These are phyloP conservation scores for Grigorovia humatica DNA, from an alignment of 805 yeast species.

Conservation along the genomic window DNA sequence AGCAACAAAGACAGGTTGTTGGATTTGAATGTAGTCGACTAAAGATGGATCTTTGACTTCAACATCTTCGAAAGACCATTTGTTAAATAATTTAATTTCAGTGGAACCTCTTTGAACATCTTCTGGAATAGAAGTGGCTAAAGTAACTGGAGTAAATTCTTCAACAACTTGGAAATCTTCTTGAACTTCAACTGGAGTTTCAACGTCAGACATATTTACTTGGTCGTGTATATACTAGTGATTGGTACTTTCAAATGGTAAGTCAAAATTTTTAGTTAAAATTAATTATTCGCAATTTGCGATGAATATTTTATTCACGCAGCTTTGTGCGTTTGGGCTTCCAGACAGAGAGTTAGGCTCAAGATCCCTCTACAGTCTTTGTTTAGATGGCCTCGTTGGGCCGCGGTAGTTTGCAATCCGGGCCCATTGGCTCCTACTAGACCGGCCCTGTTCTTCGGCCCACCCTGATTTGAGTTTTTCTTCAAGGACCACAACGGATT, in stretches of 20 bases:
- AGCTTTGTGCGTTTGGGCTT: background rate
- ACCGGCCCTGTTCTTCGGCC: no score
- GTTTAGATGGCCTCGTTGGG: no score
- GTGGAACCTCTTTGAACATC: slow-evolving; percentile 92
- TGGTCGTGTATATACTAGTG: slow-evolving; percentile 1
- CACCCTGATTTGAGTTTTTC: no score
- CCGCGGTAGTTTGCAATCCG: no score
- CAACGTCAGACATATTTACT: slow-evolving; percentile 72
- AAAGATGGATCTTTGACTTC: slow-evolving; percentile 96
- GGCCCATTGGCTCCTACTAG: no score
- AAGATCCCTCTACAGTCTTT: background rate
- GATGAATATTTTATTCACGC: background rate
- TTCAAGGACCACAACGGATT: no score
- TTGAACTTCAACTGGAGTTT: slow-evolving; percentile 48
- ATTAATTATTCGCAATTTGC: background rate
- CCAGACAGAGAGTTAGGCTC: background rate
- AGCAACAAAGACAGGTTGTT: slow-evolving; percentile 93
- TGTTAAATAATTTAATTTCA: slow-evolving; percentile 97
- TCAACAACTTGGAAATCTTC: slow-evolving; percentile 65
- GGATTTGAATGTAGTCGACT: slow-evolving; percentile 96
- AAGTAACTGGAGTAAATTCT: slow-evolving; percentile 60
- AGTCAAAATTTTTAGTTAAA: background rate
- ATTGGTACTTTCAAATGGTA: background rate
- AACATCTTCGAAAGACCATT: slow-evolving; percentile 97
- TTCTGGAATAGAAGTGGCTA: slow-evolving; percentile 94